Evolutionary conservation across 148 eudicot species (phyloP).

Genomic region (Cornus suecica): DNA sequence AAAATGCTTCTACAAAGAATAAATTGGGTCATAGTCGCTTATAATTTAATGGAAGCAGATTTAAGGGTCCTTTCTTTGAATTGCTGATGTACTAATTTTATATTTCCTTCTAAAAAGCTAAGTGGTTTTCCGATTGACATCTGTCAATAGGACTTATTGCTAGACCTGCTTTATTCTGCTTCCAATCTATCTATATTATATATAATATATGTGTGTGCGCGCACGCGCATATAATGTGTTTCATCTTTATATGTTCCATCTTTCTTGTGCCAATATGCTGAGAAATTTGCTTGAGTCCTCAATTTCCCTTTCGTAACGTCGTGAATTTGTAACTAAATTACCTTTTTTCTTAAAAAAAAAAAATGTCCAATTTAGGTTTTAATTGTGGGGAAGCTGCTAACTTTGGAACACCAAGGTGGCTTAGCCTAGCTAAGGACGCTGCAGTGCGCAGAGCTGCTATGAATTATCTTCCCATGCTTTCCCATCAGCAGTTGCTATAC

Average conservation of each 20-base stretch:
- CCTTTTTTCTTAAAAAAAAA: not conserved
- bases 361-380: slow-evolving; percentile 60
- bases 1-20: too few species aligned
- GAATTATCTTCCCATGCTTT: slow-evolving; percentile 99
- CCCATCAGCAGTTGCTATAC: slow-evolving; percentile 91
- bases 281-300: not conserved
- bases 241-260: too few species aligned
- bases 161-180: not conserved
- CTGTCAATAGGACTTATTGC: not conserved
- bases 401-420: slow-evolving; percentile 92
- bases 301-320: not conserved
- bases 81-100: not conserved
- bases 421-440: slow-evolving; percentile 87
- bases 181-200: slow-evolving; percentile 1
- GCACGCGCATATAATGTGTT: too few species aligned
- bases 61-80: not conserved
- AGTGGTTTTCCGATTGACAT: slow-evolving; percentile 9
- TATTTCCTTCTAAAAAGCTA: not conserved
- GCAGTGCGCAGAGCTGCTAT: slow-evolving; percentile 97
- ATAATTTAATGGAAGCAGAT: too few species aligned
- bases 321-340: not conserved
- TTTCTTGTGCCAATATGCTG: not conserved
- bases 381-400: slow-evolving; percentile 99
- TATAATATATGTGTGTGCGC: too few species aligned
- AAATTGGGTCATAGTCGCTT: too few species aligned